Evolutionary conservation across 176 grass and related monocot genomes (phyloP).

Genomic region (Raddia guianensis): DNA sequence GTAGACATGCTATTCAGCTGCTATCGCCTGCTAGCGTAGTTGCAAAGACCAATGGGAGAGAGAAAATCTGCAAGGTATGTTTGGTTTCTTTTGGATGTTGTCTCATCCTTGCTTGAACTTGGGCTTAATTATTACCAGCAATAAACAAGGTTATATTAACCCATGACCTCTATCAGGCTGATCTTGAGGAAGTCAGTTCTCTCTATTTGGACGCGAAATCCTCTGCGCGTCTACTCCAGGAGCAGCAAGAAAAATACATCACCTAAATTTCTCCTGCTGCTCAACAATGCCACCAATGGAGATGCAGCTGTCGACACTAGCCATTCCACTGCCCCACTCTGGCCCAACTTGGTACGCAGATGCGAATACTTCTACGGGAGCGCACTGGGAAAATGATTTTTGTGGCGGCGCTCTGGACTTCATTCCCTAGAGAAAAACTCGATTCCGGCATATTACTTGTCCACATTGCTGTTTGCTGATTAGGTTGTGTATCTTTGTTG

Average conservation of each 20-base stretch:
- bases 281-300: neutral
- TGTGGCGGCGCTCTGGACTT: slow-evolving; percentile 15
- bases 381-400: neutral
- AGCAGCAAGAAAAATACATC: slow-evolving; percentile 93
- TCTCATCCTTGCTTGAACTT: slow-evolving; percentile 13
- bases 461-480: slow-evolving; percentile 36
- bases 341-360: neutral
- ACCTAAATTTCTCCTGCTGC: slow-evolving; percentile 44
- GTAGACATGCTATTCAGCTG: slow-evolving; percentile 88
- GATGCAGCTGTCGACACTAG: neutral
- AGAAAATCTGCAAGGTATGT: slow-evolving; percentile 91
- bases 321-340: neutral
- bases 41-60: slow-evolving; percentile 81
- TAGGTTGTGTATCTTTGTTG: slow-evolving; percentile 31
- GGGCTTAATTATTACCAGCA: neutral
- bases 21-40: slow-evolving; percentile 83
- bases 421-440: slow-evolving; percentile 11
- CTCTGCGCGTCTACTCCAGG: slow-evolving; percentile 83
- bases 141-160: slow-evolving; percentile 14
- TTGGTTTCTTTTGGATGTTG: neutral
- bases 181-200: slow-evolving; percentile 74
- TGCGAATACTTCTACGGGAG: neutral
- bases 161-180: slow-evolving; percentile 51
- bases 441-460: slow-evolving; percentile 31
- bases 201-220: slow-evolving; percentile 84